These are phyloP conservation scores for Rhizopogon vulgaris DNA, from an alignment of 768 basidiomycete genomes.

Conservation along the genomic window DNA sequence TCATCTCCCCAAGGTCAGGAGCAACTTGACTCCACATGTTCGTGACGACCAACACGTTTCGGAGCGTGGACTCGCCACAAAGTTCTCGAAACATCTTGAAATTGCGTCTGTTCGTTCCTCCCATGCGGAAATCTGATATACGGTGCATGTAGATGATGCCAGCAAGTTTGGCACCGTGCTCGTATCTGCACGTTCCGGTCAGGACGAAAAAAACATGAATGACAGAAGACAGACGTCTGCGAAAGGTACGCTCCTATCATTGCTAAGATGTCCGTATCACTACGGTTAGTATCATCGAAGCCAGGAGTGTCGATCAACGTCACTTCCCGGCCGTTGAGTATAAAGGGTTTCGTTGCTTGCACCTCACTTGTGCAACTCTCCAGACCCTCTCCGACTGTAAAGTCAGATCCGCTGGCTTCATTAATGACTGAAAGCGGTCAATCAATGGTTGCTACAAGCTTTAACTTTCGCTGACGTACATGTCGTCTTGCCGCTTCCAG, in stretches of 20 bases:
- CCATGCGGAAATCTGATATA: constrained; percentile 36
- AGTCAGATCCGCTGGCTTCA: constrained; percentile 34
- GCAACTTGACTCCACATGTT: constrained; percentile 38
- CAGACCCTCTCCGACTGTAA: constrained; percentile 33
- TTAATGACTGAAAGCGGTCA: constrained; percentile 38
- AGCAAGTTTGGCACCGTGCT: constrained; percentile 20
- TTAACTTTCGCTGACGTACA: background rate
- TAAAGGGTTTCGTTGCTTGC: constrained; percentile 33
- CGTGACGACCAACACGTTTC: constrained; percentile 37
- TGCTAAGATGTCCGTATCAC: constrained; percentile 39
- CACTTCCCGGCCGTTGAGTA: constrained; percentile 34
- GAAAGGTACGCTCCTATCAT: constrained; percentile 28
- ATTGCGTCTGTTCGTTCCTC: constrained; percentile 33
- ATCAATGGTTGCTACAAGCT: background rate
- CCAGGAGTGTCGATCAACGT: constrained; percentile 55
- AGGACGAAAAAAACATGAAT: too few relatives aligned
- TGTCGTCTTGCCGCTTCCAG: constrained; percentile 12
- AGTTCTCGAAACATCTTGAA: constrained; percentile 38
- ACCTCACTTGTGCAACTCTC: constrained; percentile 39
- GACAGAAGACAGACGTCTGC: constrained; percentile 4
- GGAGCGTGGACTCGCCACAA: constrained; percentile 36
- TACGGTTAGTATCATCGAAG: constrained; percentile 46
- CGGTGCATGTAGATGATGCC: constrained; percentile 42
- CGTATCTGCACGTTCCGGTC: background rate
- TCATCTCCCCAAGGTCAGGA: constrained; percentile 18